Evolutionary conservation across 352 stramenopile species (phyloP), one percentile per base, ranked within the genome.

Genomic region (Nothophytophthora sp.): DNA sequence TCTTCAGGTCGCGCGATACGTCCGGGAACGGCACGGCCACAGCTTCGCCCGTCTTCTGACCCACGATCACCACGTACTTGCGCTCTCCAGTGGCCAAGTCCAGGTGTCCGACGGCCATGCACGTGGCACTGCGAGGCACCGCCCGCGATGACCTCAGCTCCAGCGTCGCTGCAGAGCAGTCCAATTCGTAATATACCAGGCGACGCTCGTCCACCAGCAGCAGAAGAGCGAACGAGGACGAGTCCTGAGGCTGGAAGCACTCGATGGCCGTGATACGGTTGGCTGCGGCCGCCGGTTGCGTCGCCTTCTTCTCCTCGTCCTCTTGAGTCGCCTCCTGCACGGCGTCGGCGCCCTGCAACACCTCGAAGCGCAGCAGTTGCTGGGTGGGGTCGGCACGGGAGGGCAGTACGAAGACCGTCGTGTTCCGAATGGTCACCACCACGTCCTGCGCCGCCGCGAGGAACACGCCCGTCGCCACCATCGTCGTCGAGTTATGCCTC

Each of bases 21-120:
- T 89, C 70, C 4, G 78, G 84, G 60, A 95, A 87, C 2, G 81
- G 84, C 54, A 89, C 73, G 40, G 78, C 84, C 23, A 92, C 66
- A n/a, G 71, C 79, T 51, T 95, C 82, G 23, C 84, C 84, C 4
- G 84, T 90, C 70, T 95, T 95, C 50, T 90, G 81, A 24, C 79
- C 82, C 23, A 90, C 67, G 28, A 95, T 49, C 28, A 91, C 67
- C 18, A 71, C 80, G 43, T 91, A 71, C 54, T 86, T 70, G 33
- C 35, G 61, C 46, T 79, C 29, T 60, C 30, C 41, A 76, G 35
- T 62, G 12, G 32, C 16, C 15, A 73, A 15, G 12, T 66, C 55
- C 25, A 63, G 12, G 24, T 67, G 50, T 1, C 50, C 58, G 8
- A 76, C 51, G 3, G 70, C 55, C 73, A 90, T 90, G 56, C 80